phyloP scores from a whole-genome alignment of 2,329 filamentous ascomycete genomes.

The Escovopsis sp. region DNA sequence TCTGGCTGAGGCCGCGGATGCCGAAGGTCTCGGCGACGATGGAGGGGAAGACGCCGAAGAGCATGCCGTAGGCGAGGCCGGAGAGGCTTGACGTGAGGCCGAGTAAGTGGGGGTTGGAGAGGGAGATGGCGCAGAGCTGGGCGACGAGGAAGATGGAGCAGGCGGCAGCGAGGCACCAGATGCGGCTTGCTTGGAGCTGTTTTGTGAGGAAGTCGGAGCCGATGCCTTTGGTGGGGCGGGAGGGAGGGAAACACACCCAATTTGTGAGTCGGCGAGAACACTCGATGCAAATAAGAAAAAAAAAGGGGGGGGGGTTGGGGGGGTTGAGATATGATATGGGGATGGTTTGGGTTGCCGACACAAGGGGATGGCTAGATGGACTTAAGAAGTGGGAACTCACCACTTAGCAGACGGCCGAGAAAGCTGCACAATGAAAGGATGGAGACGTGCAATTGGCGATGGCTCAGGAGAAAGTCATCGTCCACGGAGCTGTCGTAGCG shows the following conservation, averaged over 20 bases:
- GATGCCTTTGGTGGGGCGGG: too few relatives aligned
- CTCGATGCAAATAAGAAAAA: too few relatives aligned
- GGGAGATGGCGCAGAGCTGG: conserved; percentile 59
- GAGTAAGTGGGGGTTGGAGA: conserved; percentile 63
- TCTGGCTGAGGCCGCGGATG: conserved; percentile 74
- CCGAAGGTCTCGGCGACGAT: conserved; percentile 85
- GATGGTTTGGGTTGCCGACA: too few relatives aligned
- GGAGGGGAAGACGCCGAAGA: conserved; percentile 88
- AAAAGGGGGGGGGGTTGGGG: too few relatives aligned
- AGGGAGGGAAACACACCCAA: too few relatives aligned
- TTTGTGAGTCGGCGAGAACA: too few relatives aligned
- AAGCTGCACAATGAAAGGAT: conserved; percentile 87
- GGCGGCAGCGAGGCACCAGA: conserved; percentile 79
- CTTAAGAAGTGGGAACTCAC: too few relatives aligned
- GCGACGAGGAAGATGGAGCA: conserved; percentile 63
- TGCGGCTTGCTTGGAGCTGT: conserved; percentile 60
- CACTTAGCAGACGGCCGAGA: conserved; percentile 60
- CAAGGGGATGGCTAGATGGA: too few relatives aligned
- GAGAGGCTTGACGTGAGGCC: conserved; percentile 68
- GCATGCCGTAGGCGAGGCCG: conserved; percentile 78
- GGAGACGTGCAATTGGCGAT: conserved; percentile 84
- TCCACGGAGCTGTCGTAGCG: conserved; percentile 61
- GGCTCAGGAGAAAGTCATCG: conserved; percentile 60
- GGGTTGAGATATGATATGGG: too few relatives aligned
- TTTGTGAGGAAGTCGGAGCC: conserved; percentile 86